Percentiles rank a stretch among this genome's conserved stretches.
Conservation (phyloP, 805 yeast species). For the Barnettozyma botsteinii region DNA sequence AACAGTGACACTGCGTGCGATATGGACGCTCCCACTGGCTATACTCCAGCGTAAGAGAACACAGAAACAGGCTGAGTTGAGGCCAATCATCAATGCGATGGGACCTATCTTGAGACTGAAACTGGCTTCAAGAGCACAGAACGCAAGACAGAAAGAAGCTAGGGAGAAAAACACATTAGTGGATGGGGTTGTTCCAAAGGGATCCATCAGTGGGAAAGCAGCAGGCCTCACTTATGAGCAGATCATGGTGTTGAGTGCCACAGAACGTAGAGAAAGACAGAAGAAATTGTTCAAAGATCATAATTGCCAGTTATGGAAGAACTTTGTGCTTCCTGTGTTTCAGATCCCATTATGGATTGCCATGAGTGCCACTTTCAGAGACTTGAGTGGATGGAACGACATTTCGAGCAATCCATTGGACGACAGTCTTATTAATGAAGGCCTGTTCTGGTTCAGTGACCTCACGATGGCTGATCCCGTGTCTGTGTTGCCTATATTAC, state of each 20-base stretch:
- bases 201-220: slow-evolving; percentile 18
- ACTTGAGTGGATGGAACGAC: slow-evolving; percentile 54
- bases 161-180: slow-evolving; percentile 18
- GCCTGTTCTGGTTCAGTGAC: slow-evolving; percentile 56
- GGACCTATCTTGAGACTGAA: slow-evolving; percentile 63
- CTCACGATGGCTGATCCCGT: slow-evolving; percentile 56
- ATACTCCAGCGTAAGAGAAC: slow-evolving; percentile 62
- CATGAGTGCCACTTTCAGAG: slow-evolving; percentile 68
- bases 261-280: slow-evolving; percentile 75
- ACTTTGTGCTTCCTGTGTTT: slow-evolving; percentile 63
- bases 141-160: slow-evolving; percentile 25
- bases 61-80: slow-evolving; percentile 61
- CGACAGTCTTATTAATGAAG: slow-evolving; percentile 44
- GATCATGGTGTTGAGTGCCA: slow-evolving; percentile 63
- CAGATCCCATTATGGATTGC: slow-evolving; percentile 88
- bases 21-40: slow-evolving; percentile 74
- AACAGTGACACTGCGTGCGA: slow-evolving; percentile 58
- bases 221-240: slow-evolving; percentile 65
- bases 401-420: slow-evolving; percentile 41
- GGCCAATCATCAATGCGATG: slow-evolving; percentile 69
- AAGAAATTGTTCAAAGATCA: slow-evolving; percentile 59
- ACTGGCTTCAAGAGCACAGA: slow-evolving; percentile 34
- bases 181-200: slow-evolving; percentile 7
- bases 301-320: slow-evolving; percentile 76
- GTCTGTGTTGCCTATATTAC: slow-evolving; percentile 58